Base-by-base conservation (phyloP, 2,329 filamentous ascomycete genomes). In the Curvularia sp. region DNA sequence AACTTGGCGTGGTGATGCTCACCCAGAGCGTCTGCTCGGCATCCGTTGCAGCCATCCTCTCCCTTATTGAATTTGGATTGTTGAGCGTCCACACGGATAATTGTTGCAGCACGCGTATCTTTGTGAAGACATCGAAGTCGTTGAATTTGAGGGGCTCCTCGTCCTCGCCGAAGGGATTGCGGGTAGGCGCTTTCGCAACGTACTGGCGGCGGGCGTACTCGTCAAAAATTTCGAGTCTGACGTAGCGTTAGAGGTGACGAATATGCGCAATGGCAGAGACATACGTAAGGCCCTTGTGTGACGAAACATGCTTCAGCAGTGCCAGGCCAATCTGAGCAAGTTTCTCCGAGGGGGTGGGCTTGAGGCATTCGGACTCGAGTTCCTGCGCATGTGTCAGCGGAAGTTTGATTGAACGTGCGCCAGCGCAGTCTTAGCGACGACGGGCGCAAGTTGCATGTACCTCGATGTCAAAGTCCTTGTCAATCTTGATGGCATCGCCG, bases 131-230 rank as follows among this genome's bases (percentile, higher is more conserved):
- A 77, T 96, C 90, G 55, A 99, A 91, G 46, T 93, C 87, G 64
- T 86, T 81, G 73, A 99, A 99, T 53, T 85, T 89, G 33, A 82
- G 83, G 0, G 92, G 88, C 5, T 83, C 79, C 67, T 95, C 92
- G 3, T 88, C 89, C 24, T 86, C 83, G 47, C 94, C 94, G 71
- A 96, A 97, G 0, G 94, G 94, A 71, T 97, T 98, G 54, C 85
- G 85, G 10, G 86, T 77, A 3, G 93, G 89, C 2, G 90, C 88
- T 79, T 92, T 96, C n/a, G 88, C 85, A 53, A 90, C 79, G 75
- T 93, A 99, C 77, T 97, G 93, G 59, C 93, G 89, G 68, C 93
- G 88, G 33, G 93, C 90, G 75, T 97, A 97, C 72, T 97, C 93
- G 74, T 98, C 93, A 68, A 98, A 96, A 49, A 95, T 89, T 3